Evolutionary conservation across 169 alveolate species (phyloP).

Genomic region (Cryptosporidium baileyi): DNA sequence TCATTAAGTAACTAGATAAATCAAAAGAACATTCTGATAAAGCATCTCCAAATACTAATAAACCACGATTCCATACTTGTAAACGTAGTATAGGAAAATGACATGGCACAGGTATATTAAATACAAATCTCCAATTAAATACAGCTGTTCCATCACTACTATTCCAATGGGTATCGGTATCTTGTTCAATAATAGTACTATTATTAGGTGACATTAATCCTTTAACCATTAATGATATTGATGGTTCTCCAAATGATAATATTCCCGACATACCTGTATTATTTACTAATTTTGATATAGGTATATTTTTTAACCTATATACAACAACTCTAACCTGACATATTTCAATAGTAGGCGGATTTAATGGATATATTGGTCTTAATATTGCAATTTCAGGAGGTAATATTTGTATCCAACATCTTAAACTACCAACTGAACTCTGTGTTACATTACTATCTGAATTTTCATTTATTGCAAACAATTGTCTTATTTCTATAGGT

Average conservation of each 20-base stretch:
- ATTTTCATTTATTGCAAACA: constrained; percentile 3
- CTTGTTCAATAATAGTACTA: constrained; percentile 37
- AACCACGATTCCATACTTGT: constrained; percentile 77
- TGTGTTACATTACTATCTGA: background rate
- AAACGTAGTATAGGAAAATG: constrained; percentile 83
- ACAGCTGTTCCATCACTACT: constrained; percentile 87
- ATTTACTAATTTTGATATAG: constrained; percentile 44
- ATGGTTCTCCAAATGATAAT: constrained; percentile 63
- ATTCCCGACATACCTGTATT: constrained; percentile 45
- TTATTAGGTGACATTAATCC: constrained; percentile 69
- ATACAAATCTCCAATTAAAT: constrained; percentile 89
- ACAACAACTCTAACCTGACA: constrained; percentile 66
- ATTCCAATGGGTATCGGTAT: constrained; percentile 89
- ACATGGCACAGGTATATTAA: constrained; percentile 83
- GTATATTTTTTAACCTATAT: constrained; percentile 55
- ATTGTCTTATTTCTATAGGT: constrained; percentile 63
- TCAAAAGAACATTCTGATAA: constrained; percentile 63
- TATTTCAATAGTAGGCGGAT: constrained; percentile 64
- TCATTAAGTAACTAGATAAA: constrained; percentile 57
- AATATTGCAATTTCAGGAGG: constrained; percentile 63
- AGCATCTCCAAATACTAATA: constrained; percentile 68
- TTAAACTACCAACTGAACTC: constrained; percentile 54
- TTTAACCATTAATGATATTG: constrained; percentile 60
- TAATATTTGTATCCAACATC: constrained; percentile 69
- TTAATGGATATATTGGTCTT: constrained; percentile 63